These are phyloP conservation scores for Nevesoporus exiguus DNA, from an alignment of 768 basidiomycete genomes.

Conservation along the genomic window DNA sequence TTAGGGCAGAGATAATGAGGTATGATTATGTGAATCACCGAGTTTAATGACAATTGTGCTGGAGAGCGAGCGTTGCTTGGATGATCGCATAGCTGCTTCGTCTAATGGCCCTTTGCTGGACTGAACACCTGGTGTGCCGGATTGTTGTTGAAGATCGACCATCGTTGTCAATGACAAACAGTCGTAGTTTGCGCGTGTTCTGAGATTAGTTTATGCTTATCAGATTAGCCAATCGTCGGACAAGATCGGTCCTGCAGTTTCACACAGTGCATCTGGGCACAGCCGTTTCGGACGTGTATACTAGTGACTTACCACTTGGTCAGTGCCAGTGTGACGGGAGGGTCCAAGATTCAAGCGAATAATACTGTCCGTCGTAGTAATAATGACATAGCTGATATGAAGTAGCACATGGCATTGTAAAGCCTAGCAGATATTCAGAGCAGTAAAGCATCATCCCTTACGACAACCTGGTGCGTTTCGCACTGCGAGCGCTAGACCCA, in stretches of 20 bases:
- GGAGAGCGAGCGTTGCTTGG: conserved; percentile 31
- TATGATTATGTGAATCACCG: conserved; percentile 41
- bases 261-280: too few relatives aligned
- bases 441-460: too few relatives aligned
- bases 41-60: conserved; percentile 86
- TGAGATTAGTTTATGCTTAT: too few relatives aligned
- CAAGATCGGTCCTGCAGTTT: too few relatives aligned
- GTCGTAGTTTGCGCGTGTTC: neutral
- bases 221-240: too few relatives aligned
- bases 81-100: conserved; percentile 15
- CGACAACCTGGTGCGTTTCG: neutral
- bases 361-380: too few relatives aligned
- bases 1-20: conserved; percentile 4
- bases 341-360: too few relatives aligned
- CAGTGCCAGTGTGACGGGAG: too few relatives aligned
- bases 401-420: neutral
- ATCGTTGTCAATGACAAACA: neutral
- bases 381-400: neutral
- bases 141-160: neutral
- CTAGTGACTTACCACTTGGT: too few relatives aligned
- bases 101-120: neutral
- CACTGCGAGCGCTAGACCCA: neutral
- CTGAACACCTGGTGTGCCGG: neutral
- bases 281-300: too few relatives aligned
- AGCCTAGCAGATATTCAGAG: neutral